Evolutionary conservation across 2,329 filamentous ascomycete species (phyloP).

Genomic region (Cytospora paraplurivora): DNA sequence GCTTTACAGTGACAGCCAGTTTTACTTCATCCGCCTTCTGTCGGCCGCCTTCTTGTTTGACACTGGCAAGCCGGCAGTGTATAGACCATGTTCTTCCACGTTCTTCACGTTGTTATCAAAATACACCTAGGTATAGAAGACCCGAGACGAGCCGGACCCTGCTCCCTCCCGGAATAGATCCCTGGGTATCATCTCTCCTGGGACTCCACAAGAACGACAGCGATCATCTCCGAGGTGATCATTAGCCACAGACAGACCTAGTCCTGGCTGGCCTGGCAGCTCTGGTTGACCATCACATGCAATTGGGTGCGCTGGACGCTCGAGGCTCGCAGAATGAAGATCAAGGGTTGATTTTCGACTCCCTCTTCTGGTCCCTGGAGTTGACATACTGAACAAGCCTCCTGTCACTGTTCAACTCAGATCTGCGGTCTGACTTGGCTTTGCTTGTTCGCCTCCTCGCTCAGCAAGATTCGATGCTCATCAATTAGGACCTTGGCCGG

Average conservation of each 20-base stretch:
- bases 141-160: background rate
- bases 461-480: too few relatives aligned
- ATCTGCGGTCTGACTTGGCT: too few relatives aligned
- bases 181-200: background rate
- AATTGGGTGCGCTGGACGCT: too few relatives aligned
- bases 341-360: too few relatives aligned
- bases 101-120: background rate
- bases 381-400: too few relatives aligned
- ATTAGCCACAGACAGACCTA: background rate
- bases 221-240: background rate
- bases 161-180: background rate
- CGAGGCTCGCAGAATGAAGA: too few relatives aligned
- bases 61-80: background rate
- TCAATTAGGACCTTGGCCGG: too few relatives aligned
- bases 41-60: background rate
- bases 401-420: too few relatives aligned
- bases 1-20: background rate
- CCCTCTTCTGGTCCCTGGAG: too few relatives aligned
- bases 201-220: background rate
- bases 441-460: too few relatives aligned
- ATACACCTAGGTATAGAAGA: background rate
- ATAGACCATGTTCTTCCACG: background rate
- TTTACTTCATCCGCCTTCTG: background rate
- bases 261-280: background rate
- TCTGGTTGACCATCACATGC: too few relatives aligned